phyloP scores from a whole-genome alignment of 2,329 filamentous ascomycete species.

The Clarireedia hainanense region DNA sequence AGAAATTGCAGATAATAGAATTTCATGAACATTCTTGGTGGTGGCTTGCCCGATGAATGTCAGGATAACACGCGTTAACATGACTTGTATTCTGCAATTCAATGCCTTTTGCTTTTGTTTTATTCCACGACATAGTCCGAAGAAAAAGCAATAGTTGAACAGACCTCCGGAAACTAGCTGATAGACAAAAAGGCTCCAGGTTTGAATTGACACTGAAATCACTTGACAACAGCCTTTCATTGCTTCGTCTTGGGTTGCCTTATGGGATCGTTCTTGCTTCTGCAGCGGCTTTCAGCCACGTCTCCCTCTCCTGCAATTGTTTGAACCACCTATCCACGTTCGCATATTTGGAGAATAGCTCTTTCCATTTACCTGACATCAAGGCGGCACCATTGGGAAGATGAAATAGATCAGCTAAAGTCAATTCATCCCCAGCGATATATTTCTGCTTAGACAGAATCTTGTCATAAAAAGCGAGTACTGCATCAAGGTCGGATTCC shows the following conservation, averaged over 20 bases:
- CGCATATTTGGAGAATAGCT: conserved; percentile 17
- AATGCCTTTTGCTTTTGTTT: no score
- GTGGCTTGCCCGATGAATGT: no score
- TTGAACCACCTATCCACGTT: conserved; percentile 19
- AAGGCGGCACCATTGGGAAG: conserved; percentile 19
- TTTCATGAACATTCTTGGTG: no score
- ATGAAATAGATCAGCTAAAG: conserved; percentile 25
- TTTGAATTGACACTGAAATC: no score
- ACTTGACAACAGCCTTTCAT: no score
- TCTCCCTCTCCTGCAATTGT: conserved; percentile 15
- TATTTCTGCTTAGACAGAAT: conserved; percentile 23
- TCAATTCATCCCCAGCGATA: conserved; percentile 23
- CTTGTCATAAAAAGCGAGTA: conserved; percentile 20
- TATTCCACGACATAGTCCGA: no score
- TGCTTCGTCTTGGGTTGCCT: background rate
- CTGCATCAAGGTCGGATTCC: conserved; percentile 13
- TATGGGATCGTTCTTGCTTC: background rate
- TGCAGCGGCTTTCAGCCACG: conserved; percentile 13
- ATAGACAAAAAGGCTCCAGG: no score
- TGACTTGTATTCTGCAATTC: no score
- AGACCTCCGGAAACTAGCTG: no score
- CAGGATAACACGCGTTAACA: no score
- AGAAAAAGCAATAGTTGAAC: no score
- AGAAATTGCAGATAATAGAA: no score
- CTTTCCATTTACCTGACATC: conserved; percentile 12